Evolutionary conservation across 257 asterid species (phyloP).

Genomic region (Solanum appendiculatum): DNA sequence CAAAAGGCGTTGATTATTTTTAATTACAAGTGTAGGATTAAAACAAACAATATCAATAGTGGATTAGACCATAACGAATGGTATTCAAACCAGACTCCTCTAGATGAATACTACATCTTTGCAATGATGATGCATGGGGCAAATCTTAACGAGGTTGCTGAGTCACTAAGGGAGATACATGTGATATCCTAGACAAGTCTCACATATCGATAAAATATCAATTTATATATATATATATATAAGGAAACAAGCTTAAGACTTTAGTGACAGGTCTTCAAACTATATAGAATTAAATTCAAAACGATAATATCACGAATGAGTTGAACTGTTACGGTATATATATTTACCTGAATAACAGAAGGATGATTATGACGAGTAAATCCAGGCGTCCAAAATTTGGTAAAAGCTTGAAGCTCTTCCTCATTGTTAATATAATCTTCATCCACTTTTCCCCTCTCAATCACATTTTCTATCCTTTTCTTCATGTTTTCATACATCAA

Average conservation of each 20-base stretch:
- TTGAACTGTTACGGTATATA: background rate
- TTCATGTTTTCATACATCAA: constrained; percentile 52
- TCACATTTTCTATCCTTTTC: constrained; percentile 31
- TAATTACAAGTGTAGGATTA: too few relatives aligned
- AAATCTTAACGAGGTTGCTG: background rate
- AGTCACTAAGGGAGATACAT: background rate
- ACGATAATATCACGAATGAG: background rate
- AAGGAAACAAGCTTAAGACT: too few relatives aligned
- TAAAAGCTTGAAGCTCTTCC: constrained; percentile 14
- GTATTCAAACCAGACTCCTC: too few relatives aligned
- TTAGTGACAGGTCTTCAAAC: background rate
- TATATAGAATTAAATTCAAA: background rate
- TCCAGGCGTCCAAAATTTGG: constrained; percentile 21
- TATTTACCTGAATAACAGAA: constrained; percentile 39
- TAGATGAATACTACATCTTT: background rate
- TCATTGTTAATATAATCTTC: constrained; percentile 25
- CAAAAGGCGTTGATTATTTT: background rate
- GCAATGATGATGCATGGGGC: background rate
- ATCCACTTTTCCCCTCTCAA: constrained; percentile 27
- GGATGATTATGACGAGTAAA: constrained; percentile 49
- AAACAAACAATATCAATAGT: too few relatives aligned
- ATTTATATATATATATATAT: too few relatives aligned
- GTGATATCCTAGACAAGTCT: background rate
- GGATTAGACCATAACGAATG: too few relatives aligned
- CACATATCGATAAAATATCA: too few relatives aligned